Evolutionary conservation across 2,329 filamentous ascomycete genomes (phyloP), one percentile per base, ranked within the genome.

Genomic region (Botrytis porri): DNA sequence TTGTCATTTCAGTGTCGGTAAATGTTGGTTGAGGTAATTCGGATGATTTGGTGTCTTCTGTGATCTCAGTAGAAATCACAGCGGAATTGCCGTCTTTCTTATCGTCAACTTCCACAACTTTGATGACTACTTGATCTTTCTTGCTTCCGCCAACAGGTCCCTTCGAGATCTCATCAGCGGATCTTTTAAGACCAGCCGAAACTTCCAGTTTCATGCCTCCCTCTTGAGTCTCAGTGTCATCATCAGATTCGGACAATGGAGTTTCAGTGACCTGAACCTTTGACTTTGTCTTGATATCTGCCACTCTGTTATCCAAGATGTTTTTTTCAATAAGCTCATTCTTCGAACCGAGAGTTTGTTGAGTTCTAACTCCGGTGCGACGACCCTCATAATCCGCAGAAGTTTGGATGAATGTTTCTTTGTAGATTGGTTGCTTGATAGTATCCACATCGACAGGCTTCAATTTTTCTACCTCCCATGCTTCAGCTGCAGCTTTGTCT

Each of bases 391-490:
- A 77, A 39, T 81, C 78, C 32, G 73, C 74, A 45, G 72, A 69
- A 14, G 77, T 79, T 71, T 81, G 74, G 35, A 79, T 77, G 71
- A 79, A 81, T 1, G 78, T 81, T 16, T 81, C 80, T 39, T 77
- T 74, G 54, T 79, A 76, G 4, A 67, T 65, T 14, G 78, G 77
- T 25, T 77, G 74, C 16, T 37, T 60, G 32, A 76, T 74, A 9
- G 67, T 51, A 35, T 74, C 67, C 14, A 67, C 54, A 48, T 76
- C 67, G 12, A 69, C 22, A 35, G 72, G 51, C 37, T 66, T 64
- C 18, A 73, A 12, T 51, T 63, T 74, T 43, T 72, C 57, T 22
- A 60, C 39, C 29, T 76, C 73, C 25, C 75, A 77, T 37, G 73
- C 77, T 12, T 72, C 70, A 18, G 74, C 75, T 4, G 75, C 73